Conservation (phyloP, 192 early-diverging fungal genomes). For the Gonapodya prolifera region DNA sequence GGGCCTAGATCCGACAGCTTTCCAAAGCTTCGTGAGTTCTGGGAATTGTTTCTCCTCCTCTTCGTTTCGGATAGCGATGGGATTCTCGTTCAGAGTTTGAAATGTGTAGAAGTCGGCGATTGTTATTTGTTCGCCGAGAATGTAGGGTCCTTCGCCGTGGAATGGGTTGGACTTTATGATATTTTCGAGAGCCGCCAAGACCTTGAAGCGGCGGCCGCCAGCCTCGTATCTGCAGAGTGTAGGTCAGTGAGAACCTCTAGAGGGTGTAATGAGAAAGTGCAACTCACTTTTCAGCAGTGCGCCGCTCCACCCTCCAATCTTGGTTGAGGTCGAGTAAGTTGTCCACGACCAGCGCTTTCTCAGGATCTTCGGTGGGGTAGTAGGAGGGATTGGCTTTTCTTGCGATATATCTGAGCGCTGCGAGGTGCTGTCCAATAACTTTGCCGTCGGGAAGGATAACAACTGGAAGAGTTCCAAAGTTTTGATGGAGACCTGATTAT, state of each 20-base stretch:
- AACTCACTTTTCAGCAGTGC: not conserved
- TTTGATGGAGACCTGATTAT: too few relatives aligned
- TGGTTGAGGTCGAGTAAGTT: not conserved
- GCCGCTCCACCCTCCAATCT: not conserved
- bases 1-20: not conserved
- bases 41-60: not conserved
- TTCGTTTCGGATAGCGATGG: not conserved
- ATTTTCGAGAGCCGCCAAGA: too few relatives aligned
- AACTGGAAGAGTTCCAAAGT: not conserved
- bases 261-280: not conserved
- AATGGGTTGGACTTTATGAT: too few relatives aligned
- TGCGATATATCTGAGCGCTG: not conserved
- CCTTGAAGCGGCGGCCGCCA: too few relatives aligned
- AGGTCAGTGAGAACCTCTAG: not conserved
- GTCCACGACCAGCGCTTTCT: not conserved
- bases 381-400: not conserved
- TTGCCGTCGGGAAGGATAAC: not conserved
- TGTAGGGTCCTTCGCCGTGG: not conserved
- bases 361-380: not conserved
- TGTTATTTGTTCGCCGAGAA: not conserved
- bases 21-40: not conserved
- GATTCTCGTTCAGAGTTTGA: not conserved
- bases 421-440: not conserved
- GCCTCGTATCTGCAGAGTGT: too few relatives aligned
- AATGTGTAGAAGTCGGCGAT: not conserved